Evolutionary conservation across 805 yeast species (phyloP).

Genomic region (Yamadazyma paraphyllophila): DNA sequence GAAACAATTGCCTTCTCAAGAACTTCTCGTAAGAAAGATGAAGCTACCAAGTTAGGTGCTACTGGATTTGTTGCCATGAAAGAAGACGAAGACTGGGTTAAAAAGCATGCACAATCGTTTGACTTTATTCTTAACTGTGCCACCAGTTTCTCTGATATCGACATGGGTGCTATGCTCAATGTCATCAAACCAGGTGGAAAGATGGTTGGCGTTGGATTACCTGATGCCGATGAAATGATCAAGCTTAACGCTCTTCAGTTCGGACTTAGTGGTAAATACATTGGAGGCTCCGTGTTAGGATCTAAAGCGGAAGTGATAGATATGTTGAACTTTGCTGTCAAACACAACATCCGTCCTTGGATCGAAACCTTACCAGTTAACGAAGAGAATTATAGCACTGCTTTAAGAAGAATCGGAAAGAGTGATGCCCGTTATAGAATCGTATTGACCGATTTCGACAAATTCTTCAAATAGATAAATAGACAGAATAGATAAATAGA

Average conservation of each 20-base stretch:
- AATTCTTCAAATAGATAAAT: constrained; percentile 17
- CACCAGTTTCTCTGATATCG: constrained; percentile 48
- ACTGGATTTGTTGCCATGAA: constrained; percentile 46
- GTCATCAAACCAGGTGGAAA: constrained; percentile 23
- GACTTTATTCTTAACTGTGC: constrained; percentile 57
- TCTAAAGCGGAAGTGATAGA: constrained; percentile 32
- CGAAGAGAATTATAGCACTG: constrained; percentile 29
- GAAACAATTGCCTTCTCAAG: constrained; percentile 57
- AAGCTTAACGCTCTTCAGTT: constrained; percentile 21
- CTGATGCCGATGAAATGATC: constrained; percentile 22
- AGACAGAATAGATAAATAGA: too few species aligned
- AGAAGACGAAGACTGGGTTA: constrained; percentile 44
- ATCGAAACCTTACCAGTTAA: constrained; percentile 34
- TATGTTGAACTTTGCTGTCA: constrained; percentile 38
- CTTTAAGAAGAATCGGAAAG: constrained; percentile 29
- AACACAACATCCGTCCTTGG: constrained; percentile 33
- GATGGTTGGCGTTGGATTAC: constrained; percentile 28
- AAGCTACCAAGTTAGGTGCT: constrained; percentile 34
- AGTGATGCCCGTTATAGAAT: constrained; percentile 49
- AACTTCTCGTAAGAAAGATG: constrained; percentile 28
- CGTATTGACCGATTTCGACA: constrained; percentile 55
- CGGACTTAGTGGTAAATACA: constrained; percentile 22
- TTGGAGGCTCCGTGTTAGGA: constrained; percentile 33
- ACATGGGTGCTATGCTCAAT: constrained; percentile 44
- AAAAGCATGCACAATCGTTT: constrained; percentile 30